Percentiles rank a stretch among this genome's conserved stretches.
These are phyloP conservation scores for Mortierella sp. DNA, from an alignment of 371 early-diverging fungal genomes.

Conservation along the genomic window DNA sequence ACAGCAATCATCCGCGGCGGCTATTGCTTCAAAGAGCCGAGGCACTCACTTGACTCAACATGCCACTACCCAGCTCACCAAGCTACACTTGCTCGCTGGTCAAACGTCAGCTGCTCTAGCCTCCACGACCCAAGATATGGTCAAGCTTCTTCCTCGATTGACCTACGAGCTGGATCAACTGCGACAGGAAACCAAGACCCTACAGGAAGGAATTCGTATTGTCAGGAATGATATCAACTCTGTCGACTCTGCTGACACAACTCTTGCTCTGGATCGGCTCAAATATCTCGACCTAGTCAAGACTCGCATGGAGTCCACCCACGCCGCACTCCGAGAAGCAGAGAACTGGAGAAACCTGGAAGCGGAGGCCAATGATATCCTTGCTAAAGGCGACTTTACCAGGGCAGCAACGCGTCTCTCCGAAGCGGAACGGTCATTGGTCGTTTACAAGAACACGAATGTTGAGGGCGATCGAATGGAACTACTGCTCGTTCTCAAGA, in stretches of 20 bases:
- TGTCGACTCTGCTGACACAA: constrained; percentile 54
- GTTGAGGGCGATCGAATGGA: constrained; percentile 70
- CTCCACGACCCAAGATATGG: constrained; percentile 65
- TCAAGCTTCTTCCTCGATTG: constrained; percentile 74
- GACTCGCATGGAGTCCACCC: constrained; percentile 75
- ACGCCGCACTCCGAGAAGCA: constrained; percentile 69
- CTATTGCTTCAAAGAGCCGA: constrained; percentile 27
- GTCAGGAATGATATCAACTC: constrained; percentile 60
- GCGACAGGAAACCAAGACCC: constrained; percentile 62
- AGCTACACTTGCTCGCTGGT: constrained; percentile 39
- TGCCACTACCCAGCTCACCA: constrained; percentile 50
- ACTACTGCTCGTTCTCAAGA: constrained; percentile 62
- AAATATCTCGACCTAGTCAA: constrained; percentile 75
- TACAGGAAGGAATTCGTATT: constrained; percentile 60
- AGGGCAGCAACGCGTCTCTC: constrained; percentile 68
- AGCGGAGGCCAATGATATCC: constrained; percentile 70
- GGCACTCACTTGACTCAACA: constrained; percentile 42
- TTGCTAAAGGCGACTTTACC: constrained; percentile 69
- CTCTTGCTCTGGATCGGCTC: constrained; percentile 69
- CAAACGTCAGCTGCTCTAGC: constrained; percentile 46
- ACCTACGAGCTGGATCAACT: constrained; percentile 73
- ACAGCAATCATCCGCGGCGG: constrained; percentile 2
- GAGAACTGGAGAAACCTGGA: constrained; percentile 84
- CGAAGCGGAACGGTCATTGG: constrained; percentile 74
- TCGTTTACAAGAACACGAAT: constrained; percentile 72